Evolutionary conservation across 2,329 filamentous ascomycete species (phyloP), one percentile per base, ranked within the genome.

Genomic region (Fusarium mexicanum): DNA sequence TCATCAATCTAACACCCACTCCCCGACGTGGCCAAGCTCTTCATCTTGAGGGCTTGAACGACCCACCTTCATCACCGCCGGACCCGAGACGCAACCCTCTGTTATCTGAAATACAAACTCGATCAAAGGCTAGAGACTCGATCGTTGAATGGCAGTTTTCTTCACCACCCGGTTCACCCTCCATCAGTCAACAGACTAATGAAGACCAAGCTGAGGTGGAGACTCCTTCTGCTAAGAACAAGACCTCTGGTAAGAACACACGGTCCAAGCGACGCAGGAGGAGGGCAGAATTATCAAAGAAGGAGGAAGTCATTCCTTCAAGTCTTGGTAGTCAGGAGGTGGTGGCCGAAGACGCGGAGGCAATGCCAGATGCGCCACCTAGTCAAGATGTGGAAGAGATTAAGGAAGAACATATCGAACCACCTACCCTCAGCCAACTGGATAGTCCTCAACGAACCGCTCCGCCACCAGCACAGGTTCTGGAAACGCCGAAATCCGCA

Each of bases 1-100:
- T 86, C 64, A 84, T 91, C 40, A 87, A 85, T 26, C 90, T 87
- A 12, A 91, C 90, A 0, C 90, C 90, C 3, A 92, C 90, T 2
- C 90, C 88, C 9, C 84, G 88, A 53, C 87, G 89, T 40, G 88
- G 87, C 29, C 87, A 89, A 71, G 78, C 86, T 8, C 68, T 87
- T n/a, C 79, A 83, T 5, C 81, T 90, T 44, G 82, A 86, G n/a
- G 86, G 85, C 54, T 83, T 86, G 78, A 86, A 85, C 6, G 89
- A 90, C 58, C 85, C 87, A 8, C 87, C 89, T 16, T 91, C 89
- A 11, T 91, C 90, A 2, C 89, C 90, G 10, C 89, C 88, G 3
- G 85, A 89, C 64, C 85, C 87, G 1, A 85, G 88, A 58, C 84
- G 86, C 14, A 89, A 87, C 63, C 86, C 87, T 18, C 81, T 90